Base-by-base conservation (phyloP, 2,329 filamentous ascomycete genomes). In the Pseudocercospora macadamiae region DNA sequence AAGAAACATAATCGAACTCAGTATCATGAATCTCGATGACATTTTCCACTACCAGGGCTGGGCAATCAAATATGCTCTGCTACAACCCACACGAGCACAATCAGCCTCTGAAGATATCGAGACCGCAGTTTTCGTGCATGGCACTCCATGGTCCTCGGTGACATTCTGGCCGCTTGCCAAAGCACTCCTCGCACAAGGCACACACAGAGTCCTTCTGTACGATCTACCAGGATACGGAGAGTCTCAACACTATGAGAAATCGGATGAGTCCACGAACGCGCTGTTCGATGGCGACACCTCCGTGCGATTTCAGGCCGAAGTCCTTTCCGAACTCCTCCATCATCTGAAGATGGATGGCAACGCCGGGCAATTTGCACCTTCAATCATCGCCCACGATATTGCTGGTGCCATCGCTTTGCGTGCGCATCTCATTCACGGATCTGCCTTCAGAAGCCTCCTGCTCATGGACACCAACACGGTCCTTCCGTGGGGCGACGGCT, bases 81-180 rank as follows among this genome's bases (percentile, higher is more conserved):
- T 58, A 10, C 32, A 59, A 25, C 66, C 4, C 70, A 70, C 3
- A 68, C 39, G 51, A 57, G 10, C 8, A n/a, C n/a, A n/a, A n/a
- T 14, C 23, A 68, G 75, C 26, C 69, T 62, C 58, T 77, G 72
- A 54, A 19, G 16, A 36, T 10, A 19, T 21, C 26, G 44, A 49
- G 71, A 71, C 71, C 0, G 42, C 80, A 0, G 76, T 81, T 10
- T 79, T 81, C 34, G 66, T 81, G 7, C 79, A 81, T 57, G 79
- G 79, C 53, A 81, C 79, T 0, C 79, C 79, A 0, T 81, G 78
- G 78, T 79, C 77, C 1, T 79, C 76, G 1, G 63, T 57, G 0
- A 70, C 80, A 7, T 81, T 77, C 75, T 47, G 59, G 0, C 66
- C 70, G 1, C 71, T 75, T 16, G 76, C 75, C 1, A 60, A 69